Base-by-base conservation (phyloP, 1,139 yeast genomes). In the Suhomyces atakaporum region DNA sequence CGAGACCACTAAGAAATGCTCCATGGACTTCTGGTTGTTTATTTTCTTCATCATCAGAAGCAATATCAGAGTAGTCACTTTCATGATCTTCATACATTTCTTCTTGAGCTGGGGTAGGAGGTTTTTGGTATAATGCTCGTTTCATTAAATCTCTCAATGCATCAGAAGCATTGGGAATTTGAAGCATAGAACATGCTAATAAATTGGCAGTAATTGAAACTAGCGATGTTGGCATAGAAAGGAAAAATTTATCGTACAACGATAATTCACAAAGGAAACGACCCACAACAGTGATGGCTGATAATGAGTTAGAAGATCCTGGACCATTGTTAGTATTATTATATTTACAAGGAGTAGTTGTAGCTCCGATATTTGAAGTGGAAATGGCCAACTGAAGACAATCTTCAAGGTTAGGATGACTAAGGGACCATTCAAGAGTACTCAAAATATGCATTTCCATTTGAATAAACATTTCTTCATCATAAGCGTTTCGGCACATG, bases 401-500 rank as follows among this genome's bases (percentile, higher is more conserved):
- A 36, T 79, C 84, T 53, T 81, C 84, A 35, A 80, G 64, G 29
- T 75, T 67, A 4, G 86, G 84, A 38, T 77, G 81, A 28, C 81
- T 77, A 34, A 87, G 59, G 9, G 75, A 69, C 98, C 98, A 92
- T 38, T 86, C 86, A 38, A 92, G 67, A 1, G 97, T 89, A 37
- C 80, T 67, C 37, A 92, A 68, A 27, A 92, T 84, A 60, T 92
- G 97, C 62, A 79, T 78, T 63, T 92, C 97, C 97, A 92, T 92
- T 60, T 90, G 97, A 29, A 84, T 74, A 63, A 92, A 89, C 95
- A 90, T 88, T 44, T 84, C 83, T 47, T 81, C 84, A 47, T 88
- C 95, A 57, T 88, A 90, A 10, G 89, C 88, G 51, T 81, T 79
- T 44, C 95, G 77, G 62, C 96, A 87, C 81, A 88, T 77, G 47